These are phyloP conservation scores for Fusarium fracticaudum DNA, from an alignment of 2,329 filamentous ascomycete genomes.

Conservation along the genomic window DNA sequence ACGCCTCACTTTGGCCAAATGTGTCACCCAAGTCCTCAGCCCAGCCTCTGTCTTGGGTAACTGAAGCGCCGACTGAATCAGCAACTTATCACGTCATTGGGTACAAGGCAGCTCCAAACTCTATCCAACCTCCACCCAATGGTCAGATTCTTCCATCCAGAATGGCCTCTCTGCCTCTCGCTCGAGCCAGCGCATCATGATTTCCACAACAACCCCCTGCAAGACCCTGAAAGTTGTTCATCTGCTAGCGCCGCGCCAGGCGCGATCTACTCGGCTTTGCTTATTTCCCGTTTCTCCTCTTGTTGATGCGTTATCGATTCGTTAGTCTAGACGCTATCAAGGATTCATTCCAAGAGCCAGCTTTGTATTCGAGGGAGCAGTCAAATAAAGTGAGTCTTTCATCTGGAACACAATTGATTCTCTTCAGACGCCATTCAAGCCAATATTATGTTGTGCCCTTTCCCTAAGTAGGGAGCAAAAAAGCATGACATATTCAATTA, in stretches of 20 bases:
- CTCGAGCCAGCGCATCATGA: constrained; percentile 7
- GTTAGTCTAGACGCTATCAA: not conserved
- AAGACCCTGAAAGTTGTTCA: constrained; percentile 30
- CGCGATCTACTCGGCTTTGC: constrained; percentile 16
- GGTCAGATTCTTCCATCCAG: not conserved
- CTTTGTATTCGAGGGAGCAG: constrained; percentile 1
- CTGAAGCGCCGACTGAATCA: constrained; percentile 18
- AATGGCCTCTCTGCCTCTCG: not conserved
- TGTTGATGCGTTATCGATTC: constrained; percentile 20
- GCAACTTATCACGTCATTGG: constrained; percentile 27
- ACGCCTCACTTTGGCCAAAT: constrained; percentile 28
- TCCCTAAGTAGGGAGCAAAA: not conserved
- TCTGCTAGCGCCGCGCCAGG: constrained; percentile 27
- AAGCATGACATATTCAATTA: not conserved
- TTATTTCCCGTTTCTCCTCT: constrained; percentile 24
- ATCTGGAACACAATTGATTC: constrained; percentile 1
- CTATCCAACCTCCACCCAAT: not conserved
- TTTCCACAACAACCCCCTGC: constrained; percentile 23
- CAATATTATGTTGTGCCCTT: not conserved
- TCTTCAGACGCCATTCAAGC: not conserved
- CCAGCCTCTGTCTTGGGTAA: not conserved
- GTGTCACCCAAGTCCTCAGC: constrained; percentile 3
- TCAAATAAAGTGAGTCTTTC: not conserved
- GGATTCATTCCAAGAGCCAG: constrained; percentile 22
- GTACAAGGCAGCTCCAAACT: constrained; percentile 14